Evolutionary conservation across 108 stramenopile genomes (phyloP).

Genomic region (Cyclotella cryptica): DNA sequence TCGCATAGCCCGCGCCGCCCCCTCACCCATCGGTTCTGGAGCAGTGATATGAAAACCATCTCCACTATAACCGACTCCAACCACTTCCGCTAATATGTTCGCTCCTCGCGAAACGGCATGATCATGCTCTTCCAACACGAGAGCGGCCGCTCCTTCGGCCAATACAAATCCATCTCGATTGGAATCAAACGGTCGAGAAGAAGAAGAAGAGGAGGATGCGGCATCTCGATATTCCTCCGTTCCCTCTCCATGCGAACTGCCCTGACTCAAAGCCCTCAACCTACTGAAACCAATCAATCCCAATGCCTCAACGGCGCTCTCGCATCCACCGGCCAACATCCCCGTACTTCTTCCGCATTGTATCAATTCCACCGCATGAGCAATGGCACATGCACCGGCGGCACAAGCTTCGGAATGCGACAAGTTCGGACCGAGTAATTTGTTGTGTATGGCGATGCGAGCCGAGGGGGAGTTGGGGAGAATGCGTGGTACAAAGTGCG

Average conservation of each 20-base stretch:
- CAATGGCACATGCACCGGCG: conserved; percentile 92
- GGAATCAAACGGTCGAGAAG: conserved; percentile 91
- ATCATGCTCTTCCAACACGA: conserved; percentile 91
- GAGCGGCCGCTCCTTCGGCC: conserved; percentile 92
- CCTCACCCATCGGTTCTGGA: conserved; percentile 86
- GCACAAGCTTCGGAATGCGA: conserved; percentile 94
- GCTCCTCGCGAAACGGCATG: conserved; percentile 82
- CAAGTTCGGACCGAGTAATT: conserved; percentile 87
- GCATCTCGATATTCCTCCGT: conserved; percentile 49
- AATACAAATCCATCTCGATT: conserved; percentile 93
- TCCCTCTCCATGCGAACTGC: conserved; percentile 42
- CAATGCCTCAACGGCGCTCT: conserved; percentile 92
- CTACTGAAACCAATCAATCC: conserved; percentile 93
- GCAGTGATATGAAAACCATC: conserved; percentile 93
- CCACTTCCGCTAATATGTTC: conserved; percentile 63
- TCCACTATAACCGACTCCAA: conserved; percentile 76
- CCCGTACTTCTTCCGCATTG: conserved; percentile 85
- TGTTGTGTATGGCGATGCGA: conserved; percentile 71
- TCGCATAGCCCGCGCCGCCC: conserved; percentile 86
- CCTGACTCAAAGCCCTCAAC: conserved; percentile 84
- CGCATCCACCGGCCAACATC: conserved; percentile 96
- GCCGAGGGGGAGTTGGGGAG: conserved; percentile 91
- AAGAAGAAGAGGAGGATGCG: too few relatives aligned
- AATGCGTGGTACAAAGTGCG: conserved; percentile 96
- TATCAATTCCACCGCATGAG: conserved; percentile 91